Evolutionary conservation across 2,329 filamentous ascomycete genomes (phyloP).

Genomic region (Curvularia verruculosa): DNA sequence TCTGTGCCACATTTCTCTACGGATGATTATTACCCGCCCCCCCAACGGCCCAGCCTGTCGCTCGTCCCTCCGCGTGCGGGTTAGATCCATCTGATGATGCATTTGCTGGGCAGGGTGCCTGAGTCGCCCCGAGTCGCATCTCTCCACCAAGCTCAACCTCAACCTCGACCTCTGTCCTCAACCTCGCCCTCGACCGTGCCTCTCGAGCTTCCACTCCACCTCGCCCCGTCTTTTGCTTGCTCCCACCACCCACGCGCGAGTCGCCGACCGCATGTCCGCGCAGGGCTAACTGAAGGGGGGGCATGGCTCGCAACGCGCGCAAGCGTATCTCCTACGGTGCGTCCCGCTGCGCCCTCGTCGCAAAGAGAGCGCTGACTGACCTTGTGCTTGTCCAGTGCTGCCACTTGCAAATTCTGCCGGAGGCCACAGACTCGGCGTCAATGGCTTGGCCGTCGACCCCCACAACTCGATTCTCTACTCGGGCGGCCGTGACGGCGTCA

Average conservation of each 20-base stretch:
- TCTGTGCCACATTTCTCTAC: not conserved
- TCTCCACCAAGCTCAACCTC: conserved; percentile 8
- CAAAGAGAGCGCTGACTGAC: conserved; percentile 21
- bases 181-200: not conserved
- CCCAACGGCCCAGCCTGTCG: conserved; percentile 12
- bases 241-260: not conserved
- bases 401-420: conserved; percentile 75
- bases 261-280: conserved; percentile 24
- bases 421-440: conserved; percentile 91
- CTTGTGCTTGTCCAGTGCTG: conserved; percentile 60
- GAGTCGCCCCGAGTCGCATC: conserved; percentile 8
- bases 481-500: conserved; percentile 89
- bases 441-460: conserved; percentile 87
- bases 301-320: conserved; percentile 59
- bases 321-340: conserved; percentile 61
- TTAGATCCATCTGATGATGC: conserved; percentile 12
- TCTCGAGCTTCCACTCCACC: not conserved
- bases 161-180: not conserved
- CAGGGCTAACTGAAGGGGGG: conserved; percentile 22
- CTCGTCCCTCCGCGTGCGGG: conserved; percentile 6
- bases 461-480: conserved; percentile 90
- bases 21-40: conserved; percentile 5
- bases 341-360: conserved; percentile 22
- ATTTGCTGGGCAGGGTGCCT: conserved; percentile 7
- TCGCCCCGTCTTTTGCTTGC: not conserved